These are phyloP conservation scores for Microdochium paspali DNA, from an alignment of 2,329 filamentous ascomycete species.

Conservation along the genomic window DNA sequence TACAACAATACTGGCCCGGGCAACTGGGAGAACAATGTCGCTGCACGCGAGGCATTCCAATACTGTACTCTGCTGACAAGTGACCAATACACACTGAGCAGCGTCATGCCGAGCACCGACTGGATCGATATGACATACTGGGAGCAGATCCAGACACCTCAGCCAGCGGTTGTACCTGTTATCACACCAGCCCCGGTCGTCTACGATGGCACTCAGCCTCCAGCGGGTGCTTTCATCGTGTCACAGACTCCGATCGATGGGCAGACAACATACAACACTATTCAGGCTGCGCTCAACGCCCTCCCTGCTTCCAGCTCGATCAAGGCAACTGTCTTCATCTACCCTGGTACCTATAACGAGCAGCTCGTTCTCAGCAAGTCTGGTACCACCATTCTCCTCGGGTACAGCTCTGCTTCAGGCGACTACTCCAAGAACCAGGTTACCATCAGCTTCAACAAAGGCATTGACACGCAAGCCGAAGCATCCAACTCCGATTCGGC, in stretches of 20 bases:
- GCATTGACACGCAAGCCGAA: constrained; percentile 25
- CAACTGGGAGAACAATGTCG: constrained; percentile 8
- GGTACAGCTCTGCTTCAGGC: constrained; percentile 23
- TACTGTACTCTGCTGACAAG: constrained; percentile 12
- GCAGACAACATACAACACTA: constrained; percentile 22
- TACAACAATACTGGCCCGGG: constrained; percentile 42
- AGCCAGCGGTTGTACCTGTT: constrained; percentile 7
- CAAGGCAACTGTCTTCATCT: constrained; percentile 27
- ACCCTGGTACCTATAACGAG: constrained; percentile 27
- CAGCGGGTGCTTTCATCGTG: constrained; percentile 19
- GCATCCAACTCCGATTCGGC: constrained; percentile 25
- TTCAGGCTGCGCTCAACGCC: constrained; percentile 23
- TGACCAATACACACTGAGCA: constrained; percentile 11
- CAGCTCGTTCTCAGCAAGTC: constrained; percentile 25
- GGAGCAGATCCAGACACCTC: constrained; percentile 11
- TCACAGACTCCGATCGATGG: constrained; percentile 22
- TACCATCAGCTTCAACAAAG: constrained; percentile 11
- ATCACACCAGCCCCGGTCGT: constrained; percentile 4
- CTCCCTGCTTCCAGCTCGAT: constrained; percentile 23
- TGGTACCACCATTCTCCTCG: constrained; percentile 26
- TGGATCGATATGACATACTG: constrained; percentile 17
- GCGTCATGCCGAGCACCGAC: constrained; percentile 12
- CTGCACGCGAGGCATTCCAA: constrained; percentile 10
- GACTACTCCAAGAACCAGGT: constrained; percentile 23
- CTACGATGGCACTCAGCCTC: constrained; percentile 17